Base-by-base conservation (phyloP, 768 basidiomycete genomes). In the Trametes villosa region DNA sequence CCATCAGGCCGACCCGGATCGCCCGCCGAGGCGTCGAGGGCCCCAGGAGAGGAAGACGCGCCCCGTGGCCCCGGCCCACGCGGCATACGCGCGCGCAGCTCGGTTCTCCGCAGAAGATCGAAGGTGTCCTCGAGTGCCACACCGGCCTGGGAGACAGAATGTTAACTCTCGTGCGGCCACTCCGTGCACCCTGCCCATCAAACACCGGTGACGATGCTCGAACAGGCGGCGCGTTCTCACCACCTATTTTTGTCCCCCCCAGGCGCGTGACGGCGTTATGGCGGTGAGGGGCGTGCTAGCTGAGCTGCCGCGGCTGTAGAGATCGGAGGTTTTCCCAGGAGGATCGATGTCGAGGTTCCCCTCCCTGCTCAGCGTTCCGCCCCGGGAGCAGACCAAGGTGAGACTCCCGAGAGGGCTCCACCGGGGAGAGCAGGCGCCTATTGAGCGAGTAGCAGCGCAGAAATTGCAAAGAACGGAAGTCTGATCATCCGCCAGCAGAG, bases 1-100 rank as follows among this genome's bases (percentile, higher is more conserved):
- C 58, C 51, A 53, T 38, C 34, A 59, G 18, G 58, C 58, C 59
- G 59, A 54, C 20, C 31, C 60, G 60, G 53, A 54, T 55, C 47
- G 53, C 48, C 53, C 53, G 47, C 53, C 53, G 53, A 33, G 29
- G 12, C 36, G 36, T 38, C 33, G 33, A 34, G 33, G n/a, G 15
- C 18, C 31, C 41, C n/a, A 38, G 38, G 51, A 49, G 38, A 47
- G 51, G 59, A 48, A 55, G 24, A 13, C 31, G 47, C 59, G 52
- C 48, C 36, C 60, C 58, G 38, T 11, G 33, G 47, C 52, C 60
- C 53, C 53, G 40, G 53, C 26, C 53, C 47, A 24, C 30, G 60
- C 38, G 20, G 48, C 60, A 49, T 42, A 49, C 29, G 60, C 47
- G n/a, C n/a, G 34, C 41, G 26, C n/a, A 15, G 42, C 47, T 41